Base-by-base conservation (phyloP, 139 green algal genomes). In the Yamagishiella unicocca region DNA sequence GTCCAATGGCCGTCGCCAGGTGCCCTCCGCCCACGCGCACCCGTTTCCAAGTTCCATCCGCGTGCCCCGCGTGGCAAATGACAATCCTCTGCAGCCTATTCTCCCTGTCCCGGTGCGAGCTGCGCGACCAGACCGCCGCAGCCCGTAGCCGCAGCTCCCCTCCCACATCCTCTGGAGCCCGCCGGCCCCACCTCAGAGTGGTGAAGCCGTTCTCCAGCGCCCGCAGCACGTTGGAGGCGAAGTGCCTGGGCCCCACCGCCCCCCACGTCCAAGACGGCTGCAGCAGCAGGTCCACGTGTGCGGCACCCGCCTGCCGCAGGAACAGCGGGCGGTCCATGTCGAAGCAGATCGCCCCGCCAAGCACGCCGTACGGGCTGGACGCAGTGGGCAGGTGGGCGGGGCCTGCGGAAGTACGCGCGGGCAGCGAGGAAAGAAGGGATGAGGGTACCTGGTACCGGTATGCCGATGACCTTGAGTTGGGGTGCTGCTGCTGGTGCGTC, bases 201-300 rank as follows among this genome's bases (percentile, higher is more conserved):
- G 83, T 90, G 77, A 91, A 73, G 17, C 90, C 90, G 79, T 89
- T 87, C 82, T 93, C 90, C 29, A 90, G 42, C 29, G 90, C 83
- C 4, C 90, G 77, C 53, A 93, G 66, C 46, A 67, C 40, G 77
- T 91, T 85, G 38, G 40, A 64, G n/a, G 42, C 55, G 14, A 90
- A 88, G 50, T 91, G 81, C 61, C 84, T 24, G 22, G 68, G 77
- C 43, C 87, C 87, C 24, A 93, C 54, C 12, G 87, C 46, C 43
- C 90, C 90, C 90, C 90, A 93, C 54, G 90, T 93, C 83, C 79
- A 89, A 8, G 72, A 86, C 0, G 87, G 87, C 83, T 93, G 90
- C 77, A 93, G 87, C 87, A 93, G 55, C 54, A 93, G 64, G 45
- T 88, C 87, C 24, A 87, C 87, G 33, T 58, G 17, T 6, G 42